A percentile compares a stretch with the other conserved stretches of the same genome.
Conservation (phyloP, 2,329 filamentous ascomycete genomes). For the Shiraia sp. region DNA sequence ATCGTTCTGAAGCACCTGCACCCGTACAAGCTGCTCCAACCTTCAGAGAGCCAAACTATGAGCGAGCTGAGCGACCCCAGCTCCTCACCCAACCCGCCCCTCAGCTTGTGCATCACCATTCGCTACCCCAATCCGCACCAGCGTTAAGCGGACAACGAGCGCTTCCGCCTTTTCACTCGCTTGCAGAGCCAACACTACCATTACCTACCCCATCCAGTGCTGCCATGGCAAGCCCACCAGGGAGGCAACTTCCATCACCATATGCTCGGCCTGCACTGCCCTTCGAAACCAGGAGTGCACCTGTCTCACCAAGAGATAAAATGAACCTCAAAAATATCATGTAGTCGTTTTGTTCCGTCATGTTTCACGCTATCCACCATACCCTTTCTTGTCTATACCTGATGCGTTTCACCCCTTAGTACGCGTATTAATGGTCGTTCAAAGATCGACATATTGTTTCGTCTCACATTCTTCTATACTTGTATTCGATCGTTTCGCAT, state of each 20-base stretch:
- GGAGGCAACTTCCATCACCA: conserved; percentile 38
- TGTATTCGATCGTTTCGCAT: conserved; percentile 9
- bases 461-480: conserved; percentile 9
- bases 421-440: conserved; percentile 21
- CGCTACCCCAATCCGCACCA: conserved; percentile 32
- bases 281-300: conserved; percentile 33
- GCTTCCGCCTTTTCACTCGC: conserved; percentile 38
- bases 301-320: conserved; percentile 38
- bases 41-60: conserved; percentile 31
- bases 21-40: conserved; percentile 12
- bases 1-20: conserved; percentile 21
- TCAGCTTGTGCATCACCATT: conserved; percentile 38
- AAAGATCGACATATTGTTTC: conserved; percentile 13
- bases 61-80: conserved; percentile 31
- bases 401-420: conserved; percentile 12
- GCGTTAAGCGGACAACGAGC: conserved; percentile 28
- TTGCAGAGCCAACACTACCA: conserved; percentile 37
- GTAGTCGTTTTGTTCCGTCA: conserved; percentile 25
- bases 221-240: conserved; percentile 28
- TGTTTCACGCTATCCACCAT: conserved; percentile 26
- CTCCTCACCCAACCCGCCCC: conserved; percentile 39
- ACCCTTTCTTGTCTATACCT: conserved; percentile 25
- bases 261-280: conserved; percentile 24
- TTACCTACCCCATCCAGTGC: conserved; percentile 26
- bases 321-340: conserved; percentile 43